phyloP scores from a whole-genome alignment of 225 moss, liverwort and hornwort species.

The Asterella californica region DNA sequence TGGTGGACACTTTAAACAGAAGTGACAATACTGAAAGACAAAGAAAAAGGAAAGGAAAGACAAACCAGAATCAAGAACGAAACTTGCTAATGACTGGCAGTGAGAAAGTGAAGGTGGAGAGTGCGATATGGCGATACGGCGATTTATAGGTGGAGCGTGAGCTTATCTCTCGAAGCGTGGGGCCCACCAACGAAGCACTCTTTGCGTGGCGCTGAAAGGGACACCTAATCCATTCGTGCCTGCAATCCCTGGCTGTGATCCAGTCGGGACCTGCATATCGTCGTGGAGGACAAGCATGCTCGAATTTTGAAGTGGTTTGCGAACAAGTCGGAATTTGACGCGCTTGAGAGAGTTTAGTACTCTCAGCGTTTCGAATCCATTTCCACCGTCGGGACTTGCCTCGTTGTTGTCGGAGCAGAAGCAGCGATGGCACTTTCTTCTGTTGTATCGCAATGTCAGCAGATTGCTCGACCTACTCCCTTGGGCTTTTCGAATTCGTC shows the following conservation, averaged over 20 bases:
- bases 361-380: not conserved
- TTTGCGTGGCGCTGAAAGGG: not conserved
- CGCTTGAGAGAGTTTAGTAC: not conserved
- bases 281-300: not conserved
- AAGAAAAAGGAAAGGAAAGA: no score
- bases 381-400: not conserved
- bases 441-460: slow-evolving; percentile 25
- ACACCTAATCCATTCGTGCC: not conserved
- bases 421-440: slow-evolving; percentile 14
- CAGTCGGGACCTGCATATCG: not conserved
- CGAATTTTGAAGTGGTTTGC: not conserved
- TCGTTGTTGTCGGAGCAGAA: not conserved
- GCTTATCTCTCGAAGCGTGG: not conserved
- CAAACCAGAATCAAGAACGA: no score
- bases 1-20: no score
- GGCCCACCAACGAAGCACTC: not conserved
- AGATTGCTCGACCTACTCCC: slow-evolving; percentile 16
- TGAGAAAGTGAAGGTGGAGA: no score
- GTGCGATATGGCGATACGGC: no score
- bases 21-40: no score
- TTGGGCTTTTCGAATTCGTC: slow-evolving; percentile 28
- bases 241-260: not conserved
- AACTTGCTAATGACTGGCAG: no score
- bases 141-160: not conserved
- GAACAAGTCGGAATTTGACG: not conserved